Evolutionary conservation across 345 rosid species (phyloP), one percentile per base, ranked within the genome.

Genomic region (Hibiscus mutabilis): DNA sequence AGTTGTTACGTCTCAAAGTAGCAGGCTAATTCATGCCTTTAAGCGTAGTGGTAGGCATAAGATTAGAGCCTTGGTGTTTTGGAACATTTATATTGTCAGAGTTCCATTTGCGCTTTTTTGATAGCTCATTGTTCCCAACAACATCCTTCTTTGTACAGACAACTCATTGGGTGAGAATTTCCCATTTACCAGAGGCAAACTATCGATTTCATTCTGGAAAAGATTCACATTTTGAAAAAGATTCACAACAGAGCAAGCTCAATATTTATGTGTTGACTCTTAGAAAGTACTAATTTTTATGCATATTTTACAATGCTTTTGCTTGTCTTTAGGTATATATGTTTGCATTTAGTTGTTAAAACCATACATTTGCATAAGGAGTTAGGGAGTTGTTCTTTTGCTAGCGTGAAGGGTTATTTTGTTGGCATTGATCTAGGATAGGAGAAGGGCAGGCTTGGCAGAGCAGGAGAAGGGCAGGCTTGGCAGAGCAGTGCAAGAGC

Each of bases 81-180:
- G 89, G 79, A 62, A 82, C 82, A 82, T 87, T 89, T 5, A 84
- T 49, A 69, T 69, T 80, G 60, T 83, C 94, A 73, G 98, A 75
- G 83, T 86, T 89, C 99, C 98, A 92, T 75, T 83, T 86, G 56
- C 96, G 87, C 80, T 96, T 83, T 84, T 96, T 96, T 16, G 83
- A 70, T 66, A 94, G 91, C 74, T 86, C 98, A 69, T 63, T 78
- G 75, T 72, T 83, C 62, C 75, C 92, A 53, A 68, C 79, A 71
- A 82, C 82, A 73, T 91, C 97, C 83, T 85, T 86, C 82, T 84
- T 97, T 92, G 86, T 59, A 64, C 68, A 76, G 52, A 73, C 47
- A 25, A 4, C 49, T 37, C 35, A 15, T 51, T 24, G 47, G 14
- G 59, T 19, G 68, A 9, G 69, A 69, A 35, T 16, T 33, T 13